Percentiles rank a stretch among this genome's conserved stretches.
These are phyloP conservation scores for Rehmannia glutinosa DNA, from an alignment of 257 asterid species.

Conservation along the genomic window DNA sequence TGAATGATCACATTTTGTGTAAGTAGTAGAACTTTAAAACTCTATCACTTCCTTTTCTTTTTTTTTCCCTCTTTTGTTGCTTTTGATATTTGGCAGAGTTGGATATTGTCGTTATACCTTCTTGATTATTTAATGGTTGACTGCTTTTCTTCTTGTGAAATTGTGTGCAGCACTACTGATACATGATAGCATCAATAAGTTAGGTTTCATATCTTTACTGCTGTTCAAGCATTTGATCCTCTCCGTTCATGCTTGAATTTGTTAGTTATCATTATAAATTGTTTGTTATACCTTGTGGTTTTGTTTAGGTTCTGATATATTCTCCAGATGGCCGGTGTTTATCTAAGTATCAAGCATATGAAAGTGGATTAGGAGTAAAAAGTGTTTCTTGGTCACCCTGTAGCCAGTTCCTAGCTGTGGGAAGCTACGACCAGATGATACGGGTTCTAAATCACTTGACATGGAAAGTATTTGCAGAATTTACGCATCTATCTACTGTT, in stretches of 20 bases:
- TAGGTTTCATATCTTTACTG: conserved; percentile 3
- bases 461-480: conserved; percentile 99
- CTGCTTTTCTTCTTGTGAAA: conserved; percentile 7
- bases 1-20: background rate
- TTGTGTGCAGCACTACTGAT: background rate
- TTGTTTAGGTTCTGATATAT: conserved; percentile 74
- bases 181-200: background rate
- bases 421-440: conserved; percentile 98
- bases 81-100: background rate
- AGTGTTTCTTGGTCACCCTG: conserved; percentile 97
- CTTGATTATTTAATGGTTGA: background rate
- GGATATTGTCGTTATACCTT: background rate
- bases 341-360: conserved; percentile 94
- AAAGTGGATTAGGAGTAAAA: conserved; percentile 95
- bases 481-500: conserved; percentile 67
- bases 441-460: conserved; percentile 97
- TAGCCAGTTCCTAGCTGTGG: conserved; percentile 93
- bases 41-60: background rate
- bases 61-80: background rate
- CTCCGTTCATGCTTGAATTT: background rate
- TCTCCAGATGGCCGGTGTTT: conserved; percentile 98
- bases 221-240: conserved; percentile 2
- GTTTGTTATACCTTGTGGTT: conserved; percentile 17
- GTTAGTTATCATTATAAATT: background rate
- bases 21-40: background rate